Base-by-base conservation (phyloP, 805 yeast genomes). In the Candida michaelii region DNA sequence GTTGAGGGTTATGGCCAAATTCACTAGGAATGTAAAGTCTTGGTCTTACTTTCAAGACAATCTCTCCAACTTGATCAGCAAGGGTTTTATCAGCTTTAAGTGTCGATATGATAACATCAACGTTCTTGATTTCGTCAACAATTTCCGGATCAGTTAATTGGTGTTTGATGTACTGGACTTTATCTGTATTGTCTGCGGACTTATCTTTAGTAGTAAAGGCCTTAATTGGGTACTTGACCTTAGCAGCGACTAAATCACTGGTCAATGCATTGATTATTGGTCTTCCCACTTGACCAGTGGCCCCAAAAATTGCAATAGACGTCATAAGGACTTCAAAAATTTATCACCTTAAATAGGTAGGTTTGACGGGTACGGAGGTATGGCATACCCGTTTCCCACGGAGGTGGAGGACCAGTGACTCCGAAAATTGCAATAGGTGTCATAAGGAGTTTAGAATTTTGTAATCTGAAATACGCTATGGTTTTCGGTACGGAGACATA, bases 1-100 rank as follows among this genome's bases (percentile, higher is more conserved):
- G 44, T 7, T 54, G 60, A n/a, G 70, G 36, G 40, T 78, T 79
- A 14, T 66, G 51, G 27, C 86, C 88, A 50, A 75, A 82, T 50
- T 80, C 84, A 2, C 83, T 74, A 24, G 85, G 83, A 48, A 79
- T 71, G 61, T 69, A 80, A 29, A 78, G 54, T 53, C 73, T 73
- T 36, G 79, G 77, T 48, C 72, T 71, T 40, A 65, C 67, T 23
- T 53, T 59, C 8, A 56, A 54, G 2, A 72, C 71, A 8, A 74
- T 32, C 4, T 18, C 39, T 23, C 52, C 70, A 12, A 51, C 53
- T 5, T 73, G 66, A 23, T 49, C 49, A 9, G 59, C 44, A 11
- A 16, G 16, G 3, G 8, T 21, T 11, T 10, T n/a, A 8, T 15
- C 33, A 11, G 18, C 33, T 30, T 16, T 30, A n/a, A 66, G 58